These are phyloP conservation scores for Mycena leptocephala DNA, from an alignment of 768 basidiomycete genomes.

Conservation along the genomic window DNA sequence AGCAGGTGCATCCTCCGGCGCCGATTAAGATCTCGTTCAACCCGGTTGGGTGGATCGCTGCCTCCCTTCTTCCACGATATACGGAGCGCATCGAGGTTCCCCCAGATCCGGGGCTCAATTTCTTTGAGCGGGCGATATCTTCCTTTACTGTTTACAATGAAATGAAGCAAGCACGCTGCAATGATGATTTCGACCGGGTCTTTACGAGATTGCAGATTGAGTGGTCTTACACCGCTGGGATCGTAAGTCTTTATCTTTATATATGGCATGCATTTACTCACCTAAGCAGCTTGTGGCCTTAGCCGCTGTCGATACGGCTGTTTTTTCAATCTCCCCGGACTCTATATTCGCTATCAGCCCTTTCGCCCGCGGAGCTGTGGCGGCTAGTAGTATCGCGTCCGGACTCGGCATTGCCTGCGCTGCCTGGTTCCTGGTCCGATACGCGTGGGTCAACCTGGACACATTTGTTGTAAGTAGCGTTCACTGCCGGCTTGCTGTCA, in stretches of 20 bases:
- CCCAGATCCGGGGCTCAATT: conserved; percentile 41
- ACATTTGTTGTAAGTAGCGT: conserved; percentile 68
- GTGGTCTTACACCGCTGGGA: conserved; percentile 78
- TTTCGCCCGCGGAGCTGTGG: conserved; percentile 67
- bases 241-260: conserved; percentile 56
- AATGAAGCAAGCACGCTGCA: conserved; percentile 61
- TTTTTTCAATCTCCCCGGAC: conserved; percentile 75
- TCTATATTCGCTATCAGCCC: conserved; percentile 66
- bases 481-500: background rate
- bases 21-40: conserved; percentile 27
- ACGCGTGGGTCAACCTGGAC: conserved; percentile 65
- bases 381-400: conserved; percentile 71
- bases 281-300: conserved; percentile 68
- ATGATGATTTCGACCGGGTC: conserved; percentile 69
- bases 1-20: conserved; percentile 7
- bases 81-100: conserved; percentile 58
- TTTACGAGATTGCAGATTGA: conserved; percentile 67
- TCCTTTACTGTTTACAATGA: conserved; percentile 73
- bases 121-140: conserved; percentile 59
- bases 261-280: background rate
- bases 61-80: conserved; percentile 56
- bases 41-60: conserved; percentile 50
- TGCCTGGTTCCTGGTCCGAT: conserved; percentile 78
- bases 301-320: conserved; percentile 70
- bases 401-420: conserved; percentile 77